A percentile compares a stretch with the other conserved stretches of the same genome.
phyloP scores from a whole-genome alignment of 2,329 filamentous ascomycete genomes.

The Setomelanomma holmii region DNA sequence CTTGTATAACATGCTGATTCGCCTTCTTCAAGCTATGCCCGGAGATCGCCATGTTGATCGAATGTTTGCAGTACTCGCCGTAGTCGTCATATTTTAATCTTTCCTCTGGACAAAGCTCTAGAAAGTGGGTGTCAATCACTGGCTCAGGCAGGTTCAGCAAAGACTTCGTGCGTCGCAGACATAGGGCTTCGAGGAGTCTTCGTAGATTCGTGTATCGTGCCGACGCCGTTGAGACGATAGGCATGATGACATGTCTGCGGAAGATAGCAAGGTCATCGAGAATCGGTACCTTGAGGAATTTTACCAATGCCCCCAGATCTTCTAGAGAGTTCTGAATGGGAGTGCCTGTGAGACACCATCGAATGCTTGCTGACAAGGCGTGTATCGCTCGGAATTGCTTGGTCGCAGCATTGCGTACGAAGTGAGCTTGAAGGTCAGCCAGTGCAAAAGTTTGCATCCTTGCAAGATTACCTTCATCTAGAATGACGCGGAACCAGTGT shows the following conservation, averaged over 20 bases:
- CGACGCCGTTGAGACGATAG: not conserved
- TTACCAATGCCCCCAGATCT: conserved; percentile 47
- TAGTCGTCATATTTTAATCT: conserved; percentile 4
- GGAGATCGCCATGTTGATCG: conserved; percentile 12
- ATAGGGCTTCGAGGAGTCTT: conserved; percentile 11
- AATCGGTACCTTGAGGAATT: conserved; percentile 15
- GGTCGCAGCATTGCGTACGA: conserved; percentile 9
- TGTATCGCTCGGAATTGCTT: conserved; percentile 17
- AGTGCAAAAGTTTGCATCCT: not conserved
- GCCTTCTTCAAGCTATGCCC: conserved; percentile 1
- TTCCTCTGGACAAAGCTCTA: conserved; percentile 8
- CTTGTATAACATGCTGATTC: conserved; percentile 6
- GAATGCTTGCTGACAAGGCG: conserved; percentile 9
- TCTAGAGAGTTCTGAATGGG: conserved; percentile 45
- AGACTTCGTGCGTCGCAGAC: conserved; percentile 16
- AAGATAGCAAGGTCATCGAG: conserved; percentile 4
- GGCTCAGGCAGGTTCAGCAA: conserved; percentile 13
- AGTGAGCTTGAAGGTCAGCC: not conserved
- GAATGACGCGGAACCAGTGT: conserved; percentile 28
- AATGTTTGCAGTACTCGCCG: conserved; percentile 3
- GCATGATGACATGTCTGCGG: conserved; percentile 7
- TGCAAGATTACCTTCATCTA: conserved; percentile 27
- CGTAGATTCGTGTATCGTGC: conserved; percentile 10
- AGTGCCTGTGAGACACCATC: conserved; percentile 26
- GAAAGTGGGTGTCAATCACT: not conserved